A percentile compares a stretch with the other conserved stretches of the same genome.
These are phyloP conservation scores for Senna tora DNA, from an alignment of 306 rosid species.

Conservation along the genomic window DNA sequence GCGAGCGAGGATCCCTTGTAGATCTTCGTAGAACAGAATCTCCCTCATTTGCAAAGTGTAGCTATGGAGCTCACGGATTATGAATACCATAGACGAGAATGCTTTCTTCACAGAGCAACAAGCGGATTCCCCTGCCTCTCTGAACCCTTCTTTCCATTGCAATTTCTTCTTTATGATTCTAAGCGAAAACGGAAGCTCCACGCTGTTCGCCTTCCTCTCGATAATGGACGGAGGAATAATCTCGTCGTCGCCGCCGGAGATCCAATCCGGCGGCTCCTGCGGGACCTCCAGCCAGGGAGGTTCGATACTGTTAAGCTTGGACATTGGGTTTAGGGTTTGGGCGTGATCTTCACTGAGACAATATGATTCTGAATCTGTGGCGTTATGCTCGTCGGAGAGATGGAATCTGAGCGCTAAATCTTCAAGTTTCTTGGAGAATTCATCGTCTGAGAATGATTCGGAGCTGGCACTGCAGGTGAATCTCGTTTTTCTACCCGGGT, in stretches of 20 bases:
- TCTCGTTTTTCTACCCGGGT: constrained; percentile 27
- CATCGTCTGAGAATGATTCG: constrained; percentile 75
- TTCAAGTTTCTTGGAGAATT: constrained; percentile 72
- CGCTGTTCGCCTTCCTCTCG: constrained; percentile 82
- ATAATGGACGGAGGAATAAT: constrained; percentile 61
- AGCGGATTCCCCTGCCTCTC: constrained; percentile 73
- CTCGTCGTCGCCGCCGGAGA: constrained; percentile 45
- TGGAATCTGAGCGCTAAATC: constrained; percentile 75
- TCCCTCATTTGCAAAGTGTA: constrained; percentile 81
- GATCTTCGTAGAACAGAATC: constrained; percentile 65
- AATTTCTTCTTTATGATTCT: constrained; percentile 82
- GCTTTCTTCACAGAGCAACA: constrained; percentile 78
- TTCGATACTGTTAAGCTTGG: constrained; percentile 33
- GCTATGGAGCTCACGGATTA: constrained; percentile 83
- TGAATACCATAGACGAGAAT: constrained; percentile 89
- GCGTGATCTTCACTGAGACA: constrained; percentile 24
- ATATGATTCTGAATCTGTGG: constrained; percentile 36
- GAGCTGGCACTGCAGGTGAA: constrained; percentile 69
- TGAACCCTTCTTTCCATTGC: constrained; percentile 65
- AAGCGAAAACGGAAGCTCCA: constrained; percentile 83
- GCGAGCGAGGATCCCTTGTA: constrained; percentile 67
- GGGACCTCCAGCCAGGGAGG: constrained; percentile 56
- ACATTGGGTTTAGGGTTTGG: neutral
- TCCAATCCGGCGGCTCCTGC: constrained; percentile 53
- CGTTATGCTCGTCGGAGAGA: constrained; percentile 33